Evolutionary conservation across 495 filamentous ascomycete genomes (phyloP), one percentile per base, ranked within the genome.

Genomic region (Penicillium turbatum): DNA sequence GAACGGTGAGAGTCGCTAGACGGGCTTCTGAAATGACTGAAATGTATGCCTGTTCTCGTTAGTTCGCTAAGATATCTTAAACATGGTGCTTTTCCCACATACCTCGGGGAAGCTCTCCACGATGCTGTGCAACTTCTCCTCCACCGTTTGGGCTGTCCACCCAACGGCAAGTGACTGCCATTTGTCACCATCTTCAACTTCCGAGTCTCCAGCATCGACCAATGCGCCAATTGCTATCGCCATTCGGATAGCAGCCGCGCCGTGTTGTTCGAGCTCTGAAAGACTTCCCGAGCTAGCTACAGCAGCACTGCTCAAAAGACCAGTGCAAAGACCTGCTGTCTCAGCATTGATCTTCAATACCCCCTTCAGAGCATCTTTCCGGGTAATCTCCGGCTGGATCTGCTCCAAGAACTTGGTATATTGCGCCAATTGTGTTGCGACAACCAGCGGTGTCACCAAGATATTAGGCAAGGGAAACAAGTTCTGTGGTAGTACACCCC

Each of bases 301-400:
- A 7, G 69, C 70, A 16, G 70, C 47, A 30, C 73, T 70, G 32
- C 36, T 58, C 15, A 77, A 53, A 1, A 75, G 16, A 2, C 74
- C 74, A 3, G 63, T 67, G 38, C 75, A 78, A 36, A 77, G 66
- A 12, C 75, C 73, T 0, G 73, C 44, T 0, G 69, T 70, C 53
- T 69, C 61, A 4, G 34, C 51, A 4, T 21, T 19, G 7, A 51
- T 44, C 26, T 45, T 13, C 24, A 44, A 29, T 12, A 48, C 34
- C 11, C 53, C 35, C 13, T 44, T 17, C 48, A 54, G 36, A 16
- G 31, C 24, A 34, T 51, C 40, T 12, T 45, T 44, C 12, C 15
- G 19, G 26, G 10, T 36, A 6, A 48, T 48, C 10, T 35, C 30
- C 21, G 36, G 24, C 12, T 40, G 16, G n/a, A 19, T 34, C 19